Evolutionary conservation across 768 basidiomycete genomes (phyloP), one percentile per base, ranked within the genome.

Genomic region (Serendipita indica): DNA sequence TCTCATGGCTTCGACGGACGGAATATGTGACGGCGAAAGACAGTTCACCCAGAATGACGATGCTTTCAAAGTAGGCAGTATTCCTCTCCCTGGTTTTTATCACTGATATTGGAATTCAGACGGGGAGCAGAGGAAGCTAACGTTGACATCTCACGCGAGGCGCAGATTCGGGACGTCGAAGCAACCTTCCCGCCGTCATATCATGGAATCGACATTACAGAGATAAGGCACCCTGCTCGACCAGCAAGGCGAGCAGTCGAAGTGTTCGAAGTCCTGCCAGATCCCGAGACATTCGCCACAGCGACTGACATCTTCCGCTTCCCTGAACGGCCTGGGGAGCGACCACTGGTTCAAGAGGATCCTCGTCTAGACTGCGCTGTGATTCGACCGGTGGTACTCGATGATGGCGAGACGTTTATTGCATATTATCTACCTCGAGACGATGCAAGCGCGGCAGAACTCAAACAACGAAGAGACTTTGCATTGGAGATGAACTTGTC

Each of bases 1-100:
- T 96, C 10, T 77, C 89, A 1, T 97, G 93, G 93, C 74, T 97
- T 57, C 78, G 93, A 57, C 90, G 87, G 68, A 94, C 92, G 0
- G 91, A 92, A 65, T 93, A 96, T 65, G 78, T 93, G 58, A 84
- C 80, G 60, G 71, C 85, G 63, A 76, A 78, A 72, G 80, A 28
- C n/a, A 30, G 30, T 14, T 27, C 57, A 28, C 20, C 49, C 20
- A 45, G 41, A 43, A 30, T 58, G 18, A 22, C 20, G 32, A 10
- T 20, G 37, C 52, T 61, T 49, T 41, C 57, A 57, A 35, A 57
- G 58, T 58, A 41, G 5, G 45, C 34, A 35, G n/a, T n/a, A 56
- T 57, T 45, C n/a, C 35, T 57, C 12, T 60, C 33, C 34, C 22
- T 35, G 28, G 39, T 39, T 25, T 7, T 14, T 39, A 33, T 58